A percentile compares a stretch with the other conserved stretches of the same genome.
phyloP scores from a whole-genome alignment of 352 stramenopile genomes.

The Phytophthora constricta region DNA sequence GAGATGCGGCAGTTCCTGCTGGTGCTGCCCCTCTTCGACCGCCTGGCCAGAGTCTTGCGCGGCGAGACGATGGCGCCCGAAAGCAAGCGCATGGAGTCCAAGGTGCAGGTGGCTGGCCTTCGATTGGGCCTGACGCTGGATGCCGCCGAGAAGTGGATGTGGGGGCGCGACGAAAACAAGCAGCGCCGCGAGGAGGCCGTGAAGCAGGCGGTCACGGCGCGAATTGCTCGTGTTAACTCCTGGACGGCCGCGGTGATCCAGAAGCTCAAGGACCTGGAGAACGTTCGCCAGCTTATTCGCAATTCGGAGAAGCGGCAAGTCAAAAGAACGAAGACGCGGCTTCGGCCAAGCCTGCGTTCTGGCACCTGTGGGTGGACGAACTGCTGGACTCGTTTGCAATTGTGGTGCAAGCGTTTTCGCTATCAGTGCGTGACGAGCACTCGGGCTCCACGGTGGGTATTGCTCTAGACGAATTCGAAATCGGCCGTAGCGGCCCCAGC shows the following conservation, averaged over 20 bases:
- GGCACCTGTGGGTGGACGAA: slow-evolving; percentile 66
- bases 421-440: slow-evolving; percentile 72
- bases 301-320: slow-evolving; percentile 32
- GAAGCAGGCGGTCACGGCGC: slow-evolving; percentile 54
- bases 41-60: slow-evolving; percentile 30
- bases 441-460: slow-evolving; percentile 60
- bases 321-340: slow-evolving; percentile 19
- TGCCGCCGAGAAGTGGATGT: slow-evolving; percentile 80
- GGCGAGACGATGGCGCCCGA: slow-evolving; percentile 17
- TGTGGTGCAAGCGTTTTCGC: slow-evolving; percentile 47
- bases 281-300: slow-evolving; percentile 38
- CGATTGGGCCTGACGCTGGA: slow-evolving; percentile 66
- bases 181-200: slow-evolving; percentile 60
- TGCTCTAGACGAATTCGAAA: slow-evolving; percentile 64
- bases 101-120: slow-evolving; percentile 59
- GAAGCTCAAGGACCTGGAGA: slow-evolving; percentile 69
- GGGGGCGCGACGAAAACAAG: slow-evolving; percentile 68
- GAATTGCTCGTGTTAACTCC: slow-evolving; percentile 54
- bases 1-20: slow-evolving; percentile 62
- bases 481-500: slow-evolving; percentile 43
- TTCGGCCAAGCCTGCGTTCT: slow-evolving; percentile 49
- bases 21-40: slow-evolving; percentile 57
- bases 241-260: slow-evolving; percentile 66
- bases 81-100: slow-evolving; percentile 44
- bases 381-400: slow-evolving; percentile 80